Conservation (phyloP, 805 yeast genomes). For the Wickerhamiella bombiphila region DNA sequence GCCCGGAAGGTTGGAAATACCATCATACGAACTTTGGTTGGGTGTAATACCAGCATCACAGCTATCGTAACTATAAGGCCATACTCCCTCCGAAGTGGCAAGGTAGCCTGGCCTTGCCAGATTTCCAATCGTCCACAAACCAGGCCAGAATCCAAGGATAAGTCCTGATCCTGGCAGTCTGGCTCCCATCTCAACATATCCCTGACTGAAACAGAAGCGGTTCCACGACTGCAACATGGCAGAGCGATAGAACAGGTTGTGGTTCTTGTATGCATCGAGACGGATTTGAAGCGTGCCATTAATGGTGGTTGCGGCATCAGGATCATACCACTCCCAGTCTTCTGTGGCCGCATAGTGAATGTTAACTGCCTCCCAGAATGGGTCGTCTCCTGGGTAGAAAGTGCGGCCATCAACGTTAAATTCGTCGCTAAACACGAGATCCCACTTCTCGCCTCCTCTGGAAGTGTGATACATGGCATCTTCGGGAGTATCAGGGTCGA, state of each 20-base stretch:
- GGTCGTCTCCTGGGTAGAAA: constrained; percentile 83
- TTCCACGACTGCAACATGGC: constrained; percentile 94
- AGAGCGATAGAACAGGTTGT: constrained; percentile 65
- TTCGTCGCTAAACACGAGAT: constrained; percentile 78
- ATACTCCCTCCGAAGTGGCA: constrained; percentile 80
- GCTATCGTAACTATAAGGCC: constrained; percentile 82
- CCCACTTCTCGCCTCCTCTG: constrained; percentile 52
- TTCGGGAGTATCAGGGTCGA: constrained; percentile 61
- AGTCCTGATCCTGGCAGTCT: constrained; percentile 67
- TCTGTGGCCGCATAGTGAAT: constrained; percentile 73
- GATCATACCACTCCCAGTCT: constrained; percentile 91
- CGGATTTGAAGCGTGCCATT: constrained; percentile 56
- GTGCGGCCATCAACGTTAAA: constrained; percentile 82
- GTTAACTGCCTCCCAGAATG: constrained; percentile 77
- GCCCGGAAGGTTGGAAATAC: constrained; percentile 75
- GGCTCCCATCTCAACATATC: constrained; percentile 61
- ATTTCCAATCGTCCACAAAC: constrained; percentile 89
- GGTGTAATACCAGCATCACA: constrained; percentile 95
- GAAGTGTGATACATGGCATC: constrained; percentile 36
- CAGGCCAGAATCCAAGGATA: constrained; percentile 87
- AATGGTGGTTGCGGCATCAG: constrained; percentile 69
- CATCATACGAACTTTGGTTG: constrained; percentile 82
- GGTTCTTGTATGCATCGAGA: constrained; percentile 73
- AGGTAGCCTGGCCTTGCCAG: constrained; percentile 81
- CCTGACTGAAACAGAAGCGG: constrained; percentile 77